phyloP scores from a whole-genome alignment of 139 green algal genomes.

The Chlamydomonas incerta region DNA sequence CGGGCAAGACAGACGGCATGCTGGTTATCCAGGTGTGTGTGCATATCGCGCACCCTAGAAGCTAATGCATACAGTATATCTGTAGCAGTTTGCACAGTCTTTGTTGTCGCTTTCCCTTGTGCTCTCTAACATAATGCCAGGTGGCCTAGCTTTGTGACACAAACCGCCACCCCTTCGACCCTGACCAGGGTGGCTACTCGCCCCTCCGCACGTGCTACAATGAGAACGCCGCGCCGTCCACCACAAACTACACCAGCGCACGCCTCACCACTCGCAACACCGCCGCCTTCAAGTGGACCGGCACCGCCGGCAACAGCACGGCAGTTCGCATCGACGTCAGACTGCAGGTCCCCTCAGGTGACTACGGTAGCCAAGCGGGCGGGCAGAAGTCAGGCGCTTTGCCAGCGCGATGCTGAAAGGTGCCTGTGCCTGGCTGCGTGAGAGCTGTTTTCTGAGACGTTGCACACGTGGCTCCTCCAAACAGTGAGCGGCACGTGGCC shows the following conservation, averaged over 20 bases:
- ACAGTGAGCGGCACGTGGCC: slow-evolving; percentile 19
- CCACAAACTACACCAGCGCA: not conserved
- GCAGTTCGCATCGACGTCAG: slow-evolving; percentile 1
- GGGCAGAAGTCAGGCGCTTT: too few species aligned
- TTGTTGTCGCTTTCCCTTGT: too few species aligned
- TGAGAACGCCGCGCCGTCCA: not conserved
- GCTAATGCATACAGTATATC: too few species aligned
- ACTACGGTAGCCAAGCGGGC: not conserved
- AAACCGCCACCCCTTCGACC: too few species aligned
- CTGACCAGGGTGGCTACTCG: not conserved
- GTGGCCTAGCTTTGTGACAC: too few species aligned
- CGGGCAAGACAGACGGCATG: slow-evolving; percentile 6
- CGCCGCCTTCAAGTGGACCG: slow-evolving; percentile 1
- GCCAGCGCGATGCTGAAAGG: too few species aligned
- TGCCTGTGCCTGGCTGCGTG: not conserved
- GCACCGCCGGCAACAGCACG: not conserved
- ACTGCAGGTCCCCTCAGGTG: not conserved
- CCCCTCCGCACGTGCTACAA: not conserved
- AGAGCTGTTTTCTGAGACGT: not conserved
- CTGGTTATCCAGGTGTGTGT: not conserved
- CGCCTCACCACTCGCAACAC: slow-evolving; percentile 6
- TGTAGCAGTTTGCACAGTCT: too few species aligned
- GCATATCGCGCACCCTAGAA: too few species aligned
- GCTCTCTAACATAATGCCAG: too few species aligned
- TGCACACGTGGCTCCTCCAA: too few species aligned